Evolutionary conservation across 2,329 filamentous ascomycete genomes (phyloP).

Genomic region (Pseudogymnoascus sp.): DNA sequence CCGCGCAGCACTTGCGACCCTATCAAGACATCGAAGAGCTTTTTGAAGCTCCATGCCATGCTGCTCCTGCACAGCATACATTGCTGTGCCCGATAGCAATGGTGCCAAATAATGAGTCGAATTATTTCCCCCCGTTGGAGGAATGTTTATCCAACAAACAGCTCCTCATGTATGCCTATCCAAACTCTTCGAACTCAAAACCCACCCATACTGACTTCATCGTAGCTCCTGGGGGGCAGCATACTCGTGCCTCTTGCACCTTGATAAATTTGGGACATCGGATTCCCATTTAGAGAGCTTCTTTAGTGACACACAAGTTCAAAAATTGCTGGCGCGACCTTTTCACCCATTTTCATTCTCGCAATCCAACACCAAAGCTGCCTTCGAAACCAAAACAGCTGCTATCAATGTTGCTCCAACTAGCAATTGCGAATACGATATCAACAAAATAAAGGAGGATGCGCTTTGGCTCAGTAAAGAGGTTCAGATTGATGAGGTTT

Average conservation of each 20-base stretch:
- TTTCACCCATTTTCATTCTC: slow-evolving; percentile 59
- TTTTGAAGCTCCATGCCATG: slow-evolving; percentile 25
- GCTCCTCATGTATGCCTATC: slow-evolving; percentile 63
- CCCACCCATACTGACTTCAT: slow-evolving; percentile 15
- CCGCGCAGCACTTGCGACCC: slow-evolving; percentile 8
- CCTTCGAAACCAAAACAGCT: slow-evolving; percentile 77
- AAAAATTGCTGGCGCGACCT: slow-evolving; percentile 61
- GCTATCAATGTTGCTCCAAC: slow-evolving; percentile 75
- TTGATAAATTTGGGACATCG: slow-evolving; percentile 51
- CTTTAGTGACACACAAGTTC: slow-evolving; percentile 61
- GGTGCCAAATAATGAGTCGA: slow-evolving; percentile 61
- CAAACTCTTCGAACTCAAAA: slow-evolving; percentile 14
- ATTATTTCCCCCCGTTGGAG: slow-evolving; percentile 79
- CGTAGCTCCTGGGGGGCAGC: slow-evolving; percentile 56
- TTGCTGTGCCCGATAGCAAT: slow-evolving; percentile 52
- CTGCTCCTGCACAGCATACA: slow-evolving; percentile 20
- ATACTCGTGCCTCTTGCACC: slow-evolving; percentile 49
- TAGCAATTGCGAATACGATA: slow-evolving; percentile 58
- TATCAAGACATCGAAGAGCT: slow-evolving; percentile 11
- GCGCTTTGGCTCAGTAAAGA: slow-evolving; percentile 77
- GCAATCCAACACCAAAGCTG: slow-evolving; percentile 56
- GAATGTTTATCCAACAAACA: slow-evolving; percentile 76
- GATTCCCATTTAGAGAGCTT: slow-evolving; percentile 53
- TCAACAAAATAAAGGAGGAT: slow-evolving; percentile 77
- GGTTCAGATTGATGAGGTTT: slow-evolving; percentile 70